phyloP scores from a whole-genome alignment of 2,329 filamentous ascomycete genomes.

The Ophiocordyceps unilateralis region DNA sequence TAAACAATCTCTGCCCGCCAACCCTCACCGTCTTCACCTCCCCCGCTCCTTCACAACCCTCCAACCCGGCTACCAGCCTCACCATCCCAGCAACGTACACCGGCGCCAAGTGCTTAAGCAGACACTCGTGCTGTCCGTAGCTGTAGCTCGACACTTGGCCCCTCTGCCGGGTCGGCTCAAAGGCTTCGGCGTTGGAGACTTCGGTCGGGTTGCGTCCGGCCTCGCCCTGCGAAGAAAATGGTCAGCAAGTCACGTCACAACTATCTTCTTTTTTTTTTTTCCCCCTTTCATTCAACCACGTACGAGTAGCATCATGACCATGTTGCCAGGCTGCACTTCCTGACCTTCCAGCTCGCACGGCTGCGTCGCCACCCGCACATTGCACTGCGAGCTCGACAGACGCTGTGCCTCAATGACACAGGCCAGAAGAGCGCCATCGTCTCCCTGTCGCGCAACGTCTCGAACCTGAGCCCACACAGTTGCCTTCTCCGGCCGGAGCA shows the following conservation, averaged over 20 bases:
- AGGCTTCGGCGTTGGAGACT: constrained; percentile 19
- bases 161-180: constrained; percentile 23
- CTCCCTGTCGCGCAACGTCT: constrained; percentile 15
- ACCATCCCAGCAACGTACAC: constrained; percentile 23
- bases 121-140: constrained; percentile 28
- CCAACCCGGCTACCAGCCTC: constrained; percentile 23
- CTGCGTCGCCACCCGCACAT: constrained; percentile 16
- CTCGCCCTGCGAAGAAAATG: constrained; percentile 11
- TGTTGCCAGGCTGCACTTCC: constrained; percentile 20
- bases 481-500: constrained; percentile 21
- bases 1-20: constrained; percentile 21
- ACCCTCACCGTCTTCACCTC: constrained; percentile 24
- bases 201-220: constrained; percentile 20
- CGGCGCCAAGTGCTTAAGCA: constrained; percentile 22
- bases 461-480: constrained; percentile 26
- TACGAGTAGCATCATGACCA: constrained; percentile 22
- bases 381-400: constrained; percentile 21
- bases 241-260: constrained; percentile 4
- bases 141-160: constrained; percentile 25
- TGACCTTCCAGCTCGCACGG: constrained; percentile 19
- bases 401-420: constrained; percentile 24
- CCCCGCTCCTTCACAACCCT: constrained; percentile 27
- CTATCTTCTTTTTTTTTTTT: no score
- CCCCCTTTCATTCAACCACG: no score
- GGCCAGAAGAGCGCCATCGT: constrained; percentile 15